phyloP scores from a whole-genome alignment of 148 eudicot species.

The Amaranthus palmeri region DNA sequence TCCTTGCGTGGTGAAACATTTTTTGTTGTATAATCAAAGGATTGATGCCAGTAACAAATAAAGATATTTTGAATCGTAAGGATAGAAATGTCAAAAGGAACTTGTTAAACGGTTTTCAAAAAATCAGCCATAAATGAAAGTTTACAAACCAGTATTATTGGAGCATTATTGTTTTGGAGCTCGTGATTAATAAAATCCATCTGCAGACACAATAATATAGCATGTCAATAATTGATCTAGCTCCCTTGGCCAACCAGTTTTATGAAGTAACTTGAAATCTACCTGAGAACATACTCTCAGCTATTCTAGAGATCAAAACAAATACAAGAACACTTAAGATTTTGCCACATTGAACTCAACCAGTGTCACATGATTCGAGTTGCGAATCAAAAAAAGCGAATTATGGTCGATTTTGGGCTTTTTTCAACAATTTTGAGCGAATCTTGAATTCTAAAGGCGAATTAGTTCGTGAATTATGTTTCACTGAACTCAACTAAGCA shows the following conservation, averaged over 20 bases:
- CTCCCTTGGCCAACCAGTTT: not conserved
- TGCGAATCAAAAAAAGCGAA: no score
- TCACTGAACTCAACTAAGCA: slow-evolving; percentile 2
- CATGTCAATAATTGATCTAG: slow-evolving; percentile 8
- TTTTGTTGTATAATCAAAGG: not conserved
- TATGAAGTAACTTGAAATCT: not conserved
- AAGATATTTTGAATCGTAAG: not conserved
- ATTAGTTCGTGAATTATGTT: no score
- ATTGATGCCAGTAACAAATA: not conserved
- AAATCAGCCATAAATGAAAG: not conserved
- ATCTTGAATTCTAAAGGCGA: no score
- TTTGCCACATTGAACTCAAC: not conserved
- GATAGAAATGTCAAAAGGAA: not conserved
- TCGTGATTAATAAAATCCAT: slow-evolving; percentile 60
- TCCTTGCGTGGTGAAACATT: not conserved
- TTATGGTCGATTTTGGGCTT: no score
- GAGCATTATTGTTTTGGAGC: slow-evolving; percentile 44
- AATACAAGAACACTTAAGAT: not conserved
- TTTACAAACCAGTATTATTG: slow-evolving; percentile 60
- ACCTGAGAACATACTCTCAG: not conserved
- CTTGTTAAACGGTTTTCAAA: not conserved
- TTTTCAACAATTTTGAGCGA: no score
- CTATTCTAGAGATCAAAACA: not conserved
- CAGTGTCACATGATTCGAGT: no score
- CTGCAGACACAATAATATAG: slow-evolving; percentile 33